A percentile compares a stretch with the other conserved stretches of the same genome.
These are phyloP conservation scores for Fraxinus dipetala DNA, from an alignment of 305 asterid species.

Conservation along the genomic window DNA sequence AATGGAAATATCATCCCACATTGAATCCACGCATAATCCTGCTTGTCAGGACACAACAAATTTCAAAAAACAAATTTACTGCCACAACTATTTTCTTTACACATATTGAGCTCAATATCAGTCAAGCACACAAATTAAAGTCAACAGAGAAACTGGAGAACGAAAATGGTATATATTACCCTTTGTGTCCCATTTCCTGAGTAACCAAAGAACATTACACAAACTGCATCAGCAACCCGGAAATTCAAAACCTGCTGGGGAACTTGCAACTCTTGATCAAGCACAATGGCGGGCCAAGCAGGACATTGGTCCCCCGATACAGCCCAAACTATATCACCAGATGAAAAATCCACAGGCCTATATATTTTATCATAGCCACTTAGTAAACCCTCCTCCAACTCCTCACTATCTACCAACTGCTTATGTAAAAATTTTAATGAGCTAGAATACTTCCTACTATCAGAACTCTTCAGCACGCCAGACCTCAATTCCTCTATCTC, in stretches of 20 bases:
- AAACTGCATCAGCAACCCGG: slow-evolving; percentile 56
- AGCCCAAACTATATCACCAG: slow-evolving; percentile 95
- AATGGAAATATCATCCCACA: slow-evolving; percentile 89
- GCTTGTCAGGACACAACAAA: slow-evolving; percentile 29
- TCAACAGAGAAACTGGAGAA: slow-evolving; percentile 14
- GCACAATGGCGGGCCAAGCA: slow-evolving; percentile 99
- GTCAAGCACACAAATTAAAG: slow-evolving; percentile 9
- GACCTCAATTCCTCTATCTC: slow-evolving; percentile 59
- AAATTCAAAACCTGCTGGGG: slow-evolving; percentile 77
- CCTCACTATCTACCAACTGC: slow-evolving; percentile 49
- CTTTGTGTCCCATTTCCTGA: slow-evolving; percentile 96
- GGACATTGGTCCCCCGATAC: slow-evolving; percentile 71
- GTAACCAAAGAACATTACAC: slow-evolving; percentile 98
- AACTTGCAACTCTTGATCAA: slow-evolving; percentile 67
- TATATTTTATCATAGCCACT: slow-evolving; percentile 46
- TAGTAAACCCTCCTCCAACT: slow-evolving; percentile 49
- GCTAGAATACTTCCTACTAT: slow-evolving; percentile 39
- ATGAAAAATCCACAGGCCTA: slow-evolving; percentile 50
- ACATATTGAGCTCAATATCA: slow-evolving; percentile 2
- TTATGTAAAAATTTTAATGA: slow-evolving; percentile 41
- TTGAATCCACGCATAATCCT: slow-evolving; percentile 96
- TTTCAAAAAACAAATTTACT: slow-evolving; percentile 8
- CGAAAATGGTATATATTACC: slow-evolving; percentile 41
- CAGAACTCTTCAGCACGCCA: slow-evolving; percentile 33
- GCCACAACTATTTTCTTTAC: slow-evolving; percentile 1